These are phyloP conservation scores for Gymnopilus dilepis DNA, from an alignment of 768 basidiomycete genomes.

Conservation along the genomic window DNA sequence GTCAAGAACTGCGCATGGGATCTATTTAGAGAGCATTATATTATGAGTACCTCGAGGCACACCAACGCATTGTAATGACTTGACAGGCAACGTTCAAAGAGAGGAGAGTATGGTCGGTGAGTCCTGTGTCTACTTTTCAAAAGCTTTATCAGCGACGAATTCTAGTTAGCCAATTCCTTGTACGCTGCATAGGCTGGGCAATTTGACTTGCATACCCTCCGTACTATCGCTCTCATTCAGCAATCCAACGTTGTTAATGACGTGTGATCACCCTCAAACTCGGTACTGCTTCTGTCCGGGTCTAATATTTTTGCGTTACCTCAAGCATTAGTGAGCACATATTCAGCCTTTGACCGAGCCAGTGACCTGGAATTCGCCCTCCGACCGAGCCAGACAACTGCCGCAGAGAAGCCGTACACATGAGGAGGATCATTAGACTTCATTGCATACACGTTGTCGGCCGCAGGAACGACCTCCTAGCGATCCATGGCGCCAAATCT, in stretches of 20 bases:
- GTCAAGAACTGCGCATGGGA: not conserved
- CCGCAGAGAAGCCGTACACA: not conserved
- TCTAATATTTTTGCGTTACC: not conserved
- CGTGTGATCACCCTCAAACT: not conserved
- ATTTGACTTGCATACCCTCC: too few relatives aligned
- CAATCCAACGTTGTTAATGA: not conserved
- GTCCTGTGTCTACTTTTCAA: too few relatives aligned
- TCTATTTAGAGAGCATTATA: not conserved
- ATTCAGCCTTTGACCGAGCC: not conserved
- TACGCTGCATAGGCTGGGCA: too few relatives aligned
- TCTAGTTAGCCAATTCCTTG: too few relatives aligned
- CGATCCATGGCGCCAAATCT: not conserved
- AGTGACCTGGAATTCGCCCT: not conserved
- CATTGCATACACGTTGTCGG: not conserved
- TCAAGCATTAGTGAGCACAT: not conserved
- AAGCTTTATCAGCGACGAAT: too few relatives aligned
- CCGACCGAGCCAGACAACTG: not conserved
- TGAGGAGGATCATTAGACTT: not conserved
- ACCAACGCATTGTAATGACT: not conserved
- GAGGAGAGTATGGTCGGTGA: too few relatives aligned
- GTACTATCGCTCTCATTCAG: not conserved
- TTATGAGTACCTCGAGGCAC: not conserved
- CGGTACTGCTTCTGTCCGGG: not conserved
- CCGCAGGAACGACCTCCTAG: not conserved
- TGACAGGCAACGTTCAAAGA: not conserved